Evolutionary conservation across 805 yeast genomes (phyloP).

Genomic region (Ogataea wickerhamii): DNA sequence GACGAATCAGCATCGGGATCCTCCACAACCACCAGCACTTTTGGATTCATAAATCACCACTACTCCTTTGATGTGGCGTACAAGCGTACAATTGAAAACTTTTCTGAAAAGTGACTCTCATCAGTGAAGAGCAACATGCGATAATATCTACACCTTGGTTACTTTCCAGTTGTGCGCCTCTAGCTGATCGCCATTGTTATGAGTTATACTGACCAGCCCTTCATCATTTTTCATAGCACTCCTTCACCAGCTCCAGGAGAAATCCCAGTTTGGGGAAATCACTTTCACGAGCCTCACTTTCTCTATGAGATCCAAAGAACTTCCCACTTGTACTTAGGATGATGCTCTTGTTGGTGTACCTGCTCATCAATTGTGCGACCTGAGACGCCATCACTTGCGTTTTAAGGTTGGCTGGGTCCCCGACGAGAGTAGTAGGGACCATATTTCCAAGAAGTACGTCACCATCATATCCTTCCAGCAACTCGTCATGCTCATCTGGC

Average conservation of each 20-base stretch:
- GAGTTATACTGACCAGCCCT: no score
- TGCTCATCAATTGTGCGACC: conserved; percentile 41
- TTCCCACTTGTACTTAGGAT: conserved; percentile 45
- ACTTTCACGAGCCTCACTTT: conserved; percentile 30
- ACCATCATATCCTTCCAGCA: conserved; percentile 16
- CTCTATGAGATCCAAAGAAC: conserved; percentile 34
- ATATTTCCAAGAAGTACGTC: conserved; percentile 12
- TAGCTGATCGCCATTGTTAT: no score
- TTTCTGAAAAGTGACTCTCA: no score
- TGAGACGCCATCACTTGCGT: conserved; percentile 47
- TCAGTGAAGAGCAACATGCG: no score
- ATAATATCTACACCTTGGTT: no score
- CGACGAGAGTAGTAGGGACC: conserved; percentile 37
- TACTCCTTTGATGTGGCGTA: no score
- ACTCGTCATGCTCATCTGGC: conserved; percentile 15
- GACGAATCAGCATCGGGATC: conserved; percentile 24
- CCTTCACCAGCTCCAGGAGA: conserved; percentile 32
- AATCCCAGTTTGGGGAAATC: conserved; percentile 42
- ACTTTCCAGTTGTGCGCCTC: no score
- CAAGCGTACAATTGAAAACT: no score
- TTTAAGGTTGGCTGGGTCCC: conserved; percentile 42
- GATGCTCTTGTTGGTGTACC: conserved; percentile 35
- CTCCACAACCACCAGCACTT: conserved; percentile 39
- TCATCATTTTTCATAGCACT: no score
- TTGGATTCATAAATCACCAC: conserved; percentile 34